Base-by-base conservation (phyloP, 1,284 basidiomycete species). In the Boletus sp. region DNA sequence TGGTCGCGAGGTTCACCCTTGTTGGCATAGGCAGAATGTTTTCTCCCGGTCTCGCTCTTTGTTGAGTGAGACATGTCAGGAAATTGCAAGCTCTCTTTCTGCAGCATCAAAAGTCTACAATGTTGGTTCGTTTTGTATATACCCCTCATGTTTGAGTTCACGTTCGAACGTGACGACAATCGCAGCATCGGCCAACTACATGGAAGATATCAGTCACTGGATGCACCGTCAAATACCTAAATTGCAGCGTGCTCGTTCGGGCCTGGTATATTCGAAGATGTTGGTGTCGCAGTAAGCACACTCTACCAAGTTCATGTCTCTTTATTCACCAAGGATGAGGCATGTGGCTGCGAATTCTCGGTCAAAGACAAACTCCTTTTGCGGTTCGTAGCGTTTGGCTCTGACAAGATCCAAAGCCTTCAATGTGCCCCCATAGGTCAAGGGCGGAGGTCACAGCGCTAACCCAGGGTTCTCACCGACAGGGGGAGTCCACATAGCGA, bases 401-500 rank as follows among this genome's bases (percentile, higher is more conserved):
- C 8, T 37, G 41, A 20, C 41, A 15, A 18, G 6, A 27, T 27
- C 18, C 24, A 27, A 8, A 33, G 2, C 9, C 2, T 4, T 33
- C 31, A 5, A 37, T 7, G 16, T 45, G 16, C 11, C 7, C 24
- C 24, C 11, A 27, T 11, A 16, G 43, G 24, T 65, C 24, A 24
- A 45, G 16, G 43, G 43, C 13, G 43, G 43, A 22, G 43, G 24
- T 27, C 43, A 45, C 16, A 27, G 15, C 24, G 12, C 29, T 5
- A n/a, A 47, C n/a, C 61, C 59, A 5, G 51, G 50, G 36, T 29
- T 41, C 8, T 39, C 61, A 7, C 60, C 58, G 0, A 84, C 83
- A 1, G 61, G 66, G 0, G 84, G 82, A 9, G 77, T 85, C 2
- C 81, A 81, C 6, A 15, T 20, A 31, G 2, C n/a, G 3, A 82